phyloP scores from a whole-genome alignment of 768 basidiomycete genomes.

The Tulasnella sp. region DNA sequence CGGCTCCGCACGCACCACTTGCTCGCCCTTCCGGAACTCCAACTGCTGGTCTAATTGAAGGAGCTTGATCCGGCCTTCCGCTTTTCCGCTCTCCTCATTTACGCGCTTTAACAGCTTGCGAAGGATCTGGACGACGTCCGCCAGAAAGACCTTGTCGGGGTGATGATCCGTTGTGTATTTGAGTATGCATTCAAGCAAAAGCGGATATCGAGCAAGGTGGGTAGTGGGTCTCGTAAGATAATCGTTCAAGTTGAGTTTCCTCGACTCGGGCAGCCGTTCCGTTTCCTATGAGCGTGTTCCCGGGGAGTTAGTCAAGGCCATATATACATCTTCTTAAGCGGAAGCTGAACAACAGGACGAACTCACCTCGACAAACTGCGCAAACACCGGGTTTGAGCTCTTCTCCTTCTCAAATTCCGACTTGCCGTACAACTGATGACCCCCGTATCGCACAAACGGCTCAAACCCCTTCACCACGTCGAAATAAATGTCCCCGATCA shows the following conservation, averaged over 20 bases:
- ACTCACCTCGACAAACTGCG: conserved; percentile 87
- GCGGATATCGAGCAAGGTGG: conserved; percentile 91
- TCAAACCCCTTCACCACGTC: conserved; percentile 82
- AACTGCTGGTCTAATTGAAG: conserved; percentile 90
- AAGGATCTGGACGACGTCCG: conserved; percentile 70
- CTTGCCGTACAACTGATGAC: conserved; percentile 96
- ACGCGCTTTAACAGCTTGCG: conserved; percentile 82
- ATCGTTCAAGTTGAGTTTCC: conserved; percentile 94
- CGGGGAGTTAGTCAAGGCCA: background rate
- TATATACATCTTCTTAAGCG: background rate
- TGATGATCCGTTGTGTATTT: conserved; percentile 91
- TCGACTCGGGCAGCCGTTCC: conserved; percentile 89
- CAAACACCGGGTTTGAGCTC: conserved; percentile 84
- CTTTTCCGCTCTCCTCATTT: conserved; percentile 89
- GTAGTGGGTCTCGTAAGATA: conserved; percentile 98
- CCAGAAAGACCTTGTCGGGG: conserved; percentile 72
- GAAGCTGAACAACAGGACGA: background rate
- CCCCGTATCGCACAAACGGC: conserved; percentile 88
- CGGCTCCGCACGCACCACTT: conserved; percentile 60
- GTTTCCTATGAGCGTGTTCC: conserved; percentile 52
- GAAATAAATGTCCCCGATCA: conserved; percentile 51
- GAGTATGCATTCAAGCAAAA: conserved; percentile 83
- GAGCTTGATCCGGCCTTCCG: conserved; percentile 94
- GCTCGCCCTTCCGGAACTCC: conserved; percentile 81
- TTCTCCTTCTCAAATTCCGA: conserved; percentile 99